Evolutionary conservation across 495 filamentous ascomycete genomes (phyloP).

Genomic region (Penicillium parvum): DNA sequence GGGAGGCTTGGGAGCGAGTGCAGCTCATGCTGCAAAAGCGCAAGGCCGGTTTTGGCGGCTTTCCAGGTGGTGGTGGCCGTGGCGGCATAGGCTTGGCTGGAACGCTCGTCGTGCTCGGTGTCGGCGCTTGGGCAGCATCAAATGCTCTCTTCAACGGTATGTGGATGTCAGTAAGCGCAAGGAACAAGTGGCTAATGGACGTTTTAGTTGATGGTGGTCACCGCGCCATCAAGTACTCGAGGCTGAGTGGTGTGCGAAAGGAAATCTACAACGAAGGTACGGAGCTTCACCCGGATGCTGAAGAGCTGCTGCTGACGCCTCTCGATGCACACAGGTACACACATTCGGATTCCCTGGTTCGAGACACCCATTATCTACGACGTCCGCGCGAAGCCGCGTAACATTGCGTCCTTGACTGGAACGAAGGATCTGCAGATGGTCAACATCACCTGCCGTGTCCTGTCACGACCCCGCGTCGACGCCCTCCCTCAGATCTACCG

Average conservation of each 20-base stretch:
- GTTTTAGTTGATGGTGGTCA: constrained; percentile 95
- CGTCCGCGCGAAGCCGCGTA: constrained; percentile 94
- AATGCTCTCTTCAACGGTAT: constrained; percentile 92
- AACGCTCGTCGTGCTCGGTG: constrained; percentile 57
- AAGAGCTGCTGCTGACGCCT: constrained; percentile 17
- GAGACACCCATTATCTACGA: constrained; percentile 96
- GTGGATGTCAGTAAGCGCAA: background rate
- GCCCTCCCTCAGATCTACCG: constrained; percentile 95
- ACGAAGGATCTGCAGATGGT: constrained; percentile 99
- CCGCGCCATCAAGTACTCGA: constrained; percentile 96
- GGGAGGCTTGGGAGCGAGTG: constrained; percentile 60
- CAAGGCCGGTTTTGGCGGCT: constrained; percentile 39
- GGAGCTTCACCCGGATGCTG: constrained; percentile 4
- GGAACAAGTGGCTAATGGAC: constrained; percentile 1
- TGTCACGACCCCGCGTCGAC: constrained; percentile 81
- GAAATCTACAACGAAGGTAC: constrained; percentile 95
- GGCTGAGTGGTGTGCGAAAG: constrained; percentile 89
- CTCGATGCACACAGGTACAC: constrained; percentile 63
- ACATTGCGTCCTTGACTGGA: constrained; percentile 93
- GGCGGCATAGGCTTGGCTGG: constrained; percentile 40
- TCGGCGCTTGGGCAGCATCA: constrained; percentile 61
- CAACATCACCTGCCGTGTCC: constrained; percentile 99
- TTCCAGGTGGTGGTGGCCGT: constrained; percentile 48
- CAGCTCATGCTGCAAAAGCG: constrained; percentile 58
- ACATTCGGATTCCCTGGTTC: constrained; percentile 91